These are phyloP conservation scores for Kodamaea fungicola DNA, from an alignment of 1,139 yeast species.

Conservation along the genomic window DNA sequence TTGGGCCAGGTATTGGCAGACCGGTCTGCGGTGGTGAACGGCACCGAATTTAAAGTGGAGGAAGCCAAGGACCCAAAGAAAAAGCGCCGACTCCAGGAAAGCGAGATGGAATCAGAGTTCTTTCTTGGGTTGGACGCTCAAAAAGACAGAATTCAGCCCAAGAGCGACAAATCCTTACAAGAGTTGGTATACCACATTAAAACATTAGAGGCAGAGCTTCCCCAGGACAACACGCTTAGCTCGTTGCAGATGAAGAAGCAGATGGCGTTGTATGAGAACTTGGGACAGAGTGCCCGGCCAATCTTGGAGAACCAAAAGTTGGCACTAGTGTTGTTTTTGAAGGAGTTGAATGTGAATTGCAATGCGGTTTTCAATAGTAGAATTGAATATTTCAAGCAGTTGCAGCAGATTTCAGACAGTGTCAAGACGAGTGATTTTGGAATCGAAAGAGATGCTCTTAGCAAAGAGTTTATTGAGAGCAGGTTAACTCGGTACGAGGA, in stretches of 20 bases:
- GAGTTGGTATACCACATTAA: conserved; percentile 24
- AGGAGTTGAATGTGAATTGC: conserved; percentile 49
- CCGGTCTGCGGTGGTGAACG: conserved; percentile 36
- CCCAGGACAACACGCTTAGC: conserved; percentile 10
- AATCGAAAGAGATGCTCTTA: conserved; percentile 19
- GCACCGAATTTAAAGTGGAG: conserved; percentile 16
- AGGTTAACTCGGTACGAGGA: conserved; percentile 9
- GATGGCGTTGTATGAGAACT: conserved; percentile 20
- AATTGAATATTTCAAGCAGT: conserved; percentile 74
- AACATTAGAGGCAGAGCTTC: conserved; percentile 24
- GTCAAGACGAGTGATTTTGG: conserved; percentile 39
- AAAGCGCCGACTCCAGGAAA: conserved; percentile 16
- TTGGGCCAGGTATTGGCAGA: conserved; percentile 56
- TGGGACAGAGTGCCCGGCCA: conserved; percentile 22
- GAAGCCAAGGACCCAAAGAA: neutral
- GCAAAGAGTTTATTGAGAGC: conserved; percentile 8
- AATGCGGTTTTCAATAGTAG: conserved; percentile 73
- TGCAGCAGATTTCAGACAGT: conserved; percentile 83
- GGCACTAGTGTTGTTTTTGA: conserved; percentile 36
- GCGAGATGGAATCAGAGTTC: conserved; percentile 25
- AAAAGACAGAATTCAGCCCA: conserved; percentile 28
- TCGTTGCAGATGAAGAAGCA: conserved; percentile 4
- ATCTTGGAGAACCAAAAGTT: conserved; percentile 43
- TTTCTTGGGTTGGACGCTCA: conserved; percentile 27
- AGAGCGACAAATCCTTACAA: conserved; percentile 26